These are phyloP conservation scores for Wickerhamomyces alni DNA, from an alignment of 805 yeast species.

Conservation along the genomic window DNA sequence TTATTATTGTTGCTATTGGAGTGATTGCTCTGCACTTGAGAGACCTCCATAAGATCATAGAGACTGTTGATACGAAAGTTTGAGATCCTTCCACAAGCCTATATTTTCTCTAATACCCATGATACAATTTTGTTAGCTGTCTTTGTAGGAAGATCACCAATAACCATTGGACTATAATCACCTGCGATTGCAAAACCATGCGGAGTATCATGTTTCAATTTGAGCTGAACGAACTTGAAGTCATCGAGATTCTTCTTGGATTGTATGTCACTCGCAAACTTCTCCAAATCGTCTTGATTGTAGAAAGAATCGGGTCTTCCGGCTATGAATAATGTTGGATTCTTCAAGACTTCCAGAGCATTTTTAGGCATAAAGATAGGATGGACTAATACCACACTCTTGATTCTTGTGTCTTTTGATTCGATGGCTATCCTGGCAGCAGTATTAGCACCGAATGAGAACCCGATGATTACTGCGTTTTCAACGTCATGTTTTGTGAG, in stretches of 20 bases:
- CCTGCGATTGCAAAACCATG: constrained; percentile 38
- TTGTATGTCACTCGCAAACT: constrained; percentile 8
- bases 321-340: constrained; percentile 13
- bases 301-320: constrained; percentile 17
- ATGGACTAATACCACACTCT: constrained; percentile 16
- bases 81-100: background rate
- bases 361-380: constrained; percentile 19
- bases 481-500: constrained; percentile 14
- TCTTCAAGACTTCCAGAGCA: constrained; percentile 4
- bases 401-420: constrained; percentile 9
- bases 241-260: constrained; percentile 5
- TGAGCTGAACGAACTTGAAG: constrained; percentile 14
- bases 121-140: constrained; percentile 14
- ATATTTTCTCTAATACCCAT: constrained; percentile 18
- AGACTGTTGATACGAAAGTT: constrained; percentile 19
- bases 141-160: constrained; percentile 26
- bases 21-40: constrained; percentile 29
- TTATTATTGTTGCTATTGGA: constrained; percentile 34
- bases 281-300: constrained; percentile 7
- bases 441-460: constrained; percentile 21
- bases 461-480: constrained; percentile 17
- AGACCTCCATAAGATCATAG: constrained; percentile 24
- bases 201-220: constrained; percentile 24
- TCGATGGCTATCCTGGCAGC: constrained; percentile 18
- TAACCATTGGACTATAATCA: constrained; percentile 27